Conservation (phyloP, 768 basidiomycete genomes). For the Russula sp. region DNA sequence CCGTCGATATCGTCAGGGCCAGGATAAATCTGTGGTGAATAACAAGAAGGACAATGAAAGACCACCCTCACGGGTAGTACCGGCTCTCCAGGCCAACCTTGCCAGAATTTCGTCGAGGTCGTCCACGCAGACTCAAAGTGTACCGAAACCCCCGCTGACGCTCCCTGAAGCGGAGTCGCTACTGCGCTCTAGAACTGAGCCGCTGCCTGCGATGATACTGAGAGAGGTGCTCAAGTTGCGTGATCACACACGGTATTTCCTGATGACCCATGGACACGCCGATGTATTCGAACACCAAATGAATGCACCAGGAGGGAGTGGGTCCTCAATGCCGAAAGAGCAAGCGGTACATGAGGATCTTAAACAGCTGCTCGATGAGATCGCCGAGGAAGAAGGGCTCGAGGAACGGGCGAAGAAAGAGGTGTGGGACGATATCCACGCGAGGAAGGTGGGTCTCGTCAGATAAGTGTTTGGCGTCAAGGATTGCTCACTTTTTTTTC, state of each 20-base stretch:
- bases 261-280: slow-evolving; percentile 29
- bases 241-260: slow-evolving; percentile 42
- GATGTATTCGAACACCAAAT: slow-evolving; percentile 18
- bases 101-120: slow-evolving; percentile 14
- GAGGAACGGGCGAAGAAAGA: slow-evolving; percentile 40
- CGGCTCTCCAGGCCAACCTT: slow-evolving; percentile 14
- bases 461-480: background rate
- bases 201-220: slow-evolving; percentile 42
- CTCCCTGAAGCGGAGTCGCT: slow-evolving; percentile 24
- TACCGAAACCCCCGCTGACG: background rate
- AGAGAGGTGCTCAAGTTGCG: slow-evolving; percentile 41
- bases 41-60: background rate
- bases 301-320: background rate
- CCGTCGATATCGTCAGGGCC: slow-evolving; percentile 22
- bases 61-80: background rate
- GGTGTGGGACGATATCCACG: slow-evolving; percentile 44
- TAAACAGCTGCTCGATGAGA: slow-evolving; percentile 43
- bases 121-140: background rate
- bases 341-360: slow-evolving; percentile 34
- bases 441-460: slow-evolving; percentile 40
- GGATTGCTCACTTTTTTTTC: background rate
- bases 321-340: slow-evolving; percentile 6
- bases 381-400: slow-evolving; percentile 38
- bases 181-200: slow-evolving; percentile 39
- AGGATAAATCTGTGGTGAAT: background rate